Evolutionary conservation across 1,139 yeast species (phyloP).

Genomic region (Yarrowia galli): DNA sequence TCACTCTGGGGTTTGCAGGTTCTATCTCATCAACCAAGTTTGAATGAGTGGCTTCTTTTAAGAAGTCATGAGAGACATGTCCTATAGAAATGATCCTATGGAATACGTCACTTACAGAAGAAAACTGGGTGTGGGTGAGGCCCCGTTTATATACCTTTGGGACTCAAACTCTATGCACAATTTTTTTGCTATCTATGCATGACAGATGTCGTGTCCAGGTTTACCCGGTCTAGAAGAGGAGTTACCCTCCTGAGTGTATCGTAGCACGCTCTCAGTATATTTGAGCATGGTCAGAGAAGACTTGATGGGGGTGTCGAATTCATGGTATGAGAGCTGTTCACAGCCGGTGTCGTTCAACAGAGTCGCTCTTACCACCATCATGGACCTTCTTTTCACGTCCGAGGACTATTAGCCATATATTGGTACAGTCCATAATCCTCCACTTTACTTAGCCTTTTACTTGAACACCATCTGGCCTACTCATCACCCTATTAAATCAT

Average conservation of each 20-base stretch:
- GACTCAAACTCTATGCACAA: neutral
- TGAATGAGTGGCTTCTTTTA: constrained; percentile 37
- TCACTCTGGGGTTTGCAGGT: constrained; percentile 39
- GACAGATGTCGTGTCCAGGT: neutral
- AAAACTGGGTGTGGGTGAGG: constrained; percentile 35
- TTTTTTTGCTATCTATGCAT: constrained; percentile 33
- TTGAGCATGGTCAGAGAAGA: neutral
- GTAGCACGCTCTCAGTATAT: neutral
- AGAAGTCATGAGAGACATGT: constrained; percentile 38
- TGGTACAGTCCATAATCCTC: no score
- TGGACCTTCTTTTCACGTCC: no score
- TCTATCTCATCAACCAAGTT: constrained; percentile 39
- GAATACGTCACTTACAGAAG: constrained; percentile 39
- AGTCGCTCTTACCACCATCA: no score
- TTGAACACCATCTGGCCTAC: no score
- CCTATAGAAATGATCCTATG: constrained; percentile 39
- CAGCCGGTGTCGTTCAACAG: no score
- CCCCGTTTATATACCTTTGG: constrained; percentile 12
- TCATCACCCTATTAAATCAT: no score
- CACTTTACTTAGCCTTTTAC: no score
- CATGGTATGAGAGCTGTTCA: no score
- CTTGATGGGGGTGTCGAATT: no score
- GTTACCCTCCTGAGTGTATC: constrained; percentile 18
- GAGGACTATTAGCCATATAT: no score
- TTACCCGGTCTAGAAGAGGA: neutral